These are phyloP conservation scores for Phytopythium mirpurense DNA, from an alignment of 352 stramenopile species.

Conservation along the genomic window DNA sequence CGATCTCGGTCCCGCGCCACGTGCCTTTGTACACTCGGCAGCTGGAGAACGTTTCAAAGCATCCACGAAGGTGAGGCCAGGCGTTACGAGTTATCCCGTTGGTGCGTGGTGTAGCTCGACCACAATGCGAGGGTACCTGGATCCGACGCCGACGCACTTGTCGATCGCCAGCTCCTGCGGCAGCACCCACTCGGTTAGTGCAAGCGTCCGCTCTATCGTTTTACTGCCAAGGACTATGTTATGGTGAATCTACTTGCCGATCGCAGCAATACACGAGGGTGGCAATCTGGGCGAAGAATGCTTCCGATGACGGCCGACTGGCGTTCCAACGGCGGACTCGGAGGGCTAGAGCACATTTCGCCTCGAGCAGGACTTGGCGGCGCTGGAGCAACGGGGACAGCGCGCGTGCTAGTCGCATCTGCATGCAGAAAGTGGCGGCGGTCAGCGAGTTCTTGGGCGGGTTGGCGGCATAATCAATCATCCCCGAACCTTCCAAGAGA, in stretches of 20 bases:
- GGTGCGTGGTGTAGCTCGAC: too few species aligned
- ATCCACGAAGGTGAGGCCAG: too few species aligned
- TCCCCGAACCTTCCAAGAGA: conserved; percentile 19
- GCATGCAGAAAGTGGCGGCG: neutral
- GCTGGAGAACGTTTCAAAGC: too few species aligned
- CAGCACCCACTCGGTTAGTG: too few species aligned
- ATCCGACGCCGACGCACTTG: conserved; percentile 61
- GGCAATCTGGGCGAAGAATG: neutral
- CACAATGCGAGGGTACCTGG: conserved; percentile 30
- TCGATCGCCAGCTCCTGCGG: conserved; percentile 33
- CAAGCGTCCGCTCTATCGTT: too few species aligned
- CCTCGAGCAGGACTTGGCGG: neutral
- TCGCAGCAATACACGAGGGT: neutral
- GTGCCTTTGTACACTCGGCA: conserved; percentile 72
- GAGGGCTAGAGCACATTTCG: neutral
- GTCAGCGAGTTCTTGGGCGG: neutral
- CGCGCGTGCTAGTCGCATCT: neutral
- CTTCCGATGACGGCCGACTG: neutral
- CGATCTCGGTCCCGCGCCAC: conserved; percentile 71
- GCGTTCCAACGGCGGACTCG: neutral
- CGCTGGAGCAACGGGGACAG: neutral
- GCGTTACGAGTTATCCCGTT: too few species aligned
- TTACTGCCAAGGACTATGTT: too few species aligned
- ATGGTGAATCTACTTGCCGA: neutral
- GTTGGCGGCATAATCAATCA: neutral